phyloP scores from a whole-genome alignment of 176 grass and related monocot species.

The Bolboschoenus planiculmis region DNA sequence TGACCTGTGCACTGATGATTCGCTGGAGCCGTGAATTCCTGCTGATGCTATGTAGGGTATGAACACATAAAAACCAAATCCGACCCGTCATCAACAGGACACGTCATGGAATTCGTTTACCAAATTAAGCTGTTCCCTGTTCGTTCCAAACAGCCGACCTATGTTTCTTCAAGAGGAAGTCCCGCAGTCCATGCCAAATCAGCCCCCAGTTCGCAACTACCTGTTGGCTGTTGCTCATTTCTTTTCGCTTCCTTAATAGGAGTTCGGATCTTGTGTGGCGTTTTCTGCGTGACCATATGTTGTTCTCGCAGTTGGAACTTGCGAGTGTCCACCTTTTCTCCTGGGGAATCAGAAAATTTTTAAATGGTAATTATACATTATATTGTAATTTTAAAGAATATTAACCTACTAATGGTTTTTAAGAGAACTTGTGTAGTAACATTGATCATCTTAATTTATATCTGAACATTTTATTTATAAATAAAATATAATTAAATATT shows the following conservation, averaged over 20 bases:
- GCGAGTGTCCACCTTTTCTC: too few species aligned
- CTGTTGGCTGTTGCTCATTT: not conserved
- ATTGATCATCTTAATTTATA: not conserved
- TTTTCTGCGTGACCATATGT: not conserved
- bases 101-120: not conserved
- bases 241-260: not conserved
- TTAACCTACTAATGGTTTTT: too few species aligned
- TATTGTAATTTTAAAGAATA: too few species aligned
- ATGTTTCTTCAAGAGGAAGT: not conserved
- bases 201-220: not conserved
- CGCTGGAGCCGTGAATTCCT: not conserved
- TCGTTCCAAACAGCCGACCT: not conserved
- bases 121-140: conserved; percentile 1
- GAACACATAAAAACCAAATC: conserved; percentile 1
- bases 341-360: too few species aligned
- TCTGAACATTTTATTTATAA: too few species aligned
- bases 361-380: too few species aligned
- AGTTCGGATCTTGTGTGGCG: not conserved
- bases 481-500: too few species aligned
- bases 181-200: not conserved
- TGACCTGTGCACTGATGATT: not conserved
- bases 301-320: not conserved
- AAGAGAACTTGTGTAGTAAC: too few species aligned
- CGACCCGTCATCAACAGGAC: not conserved
- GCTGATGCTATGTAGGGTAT: not conserved